A percentile compares a stretch with the other conserved stretches of the same genome.
These are phyloP conservation scores for Tolypocladium nubicola DNA, from an alignment of 2,329 filamentous ascomycete genomes.

Conservation along the genomic window DNA sequence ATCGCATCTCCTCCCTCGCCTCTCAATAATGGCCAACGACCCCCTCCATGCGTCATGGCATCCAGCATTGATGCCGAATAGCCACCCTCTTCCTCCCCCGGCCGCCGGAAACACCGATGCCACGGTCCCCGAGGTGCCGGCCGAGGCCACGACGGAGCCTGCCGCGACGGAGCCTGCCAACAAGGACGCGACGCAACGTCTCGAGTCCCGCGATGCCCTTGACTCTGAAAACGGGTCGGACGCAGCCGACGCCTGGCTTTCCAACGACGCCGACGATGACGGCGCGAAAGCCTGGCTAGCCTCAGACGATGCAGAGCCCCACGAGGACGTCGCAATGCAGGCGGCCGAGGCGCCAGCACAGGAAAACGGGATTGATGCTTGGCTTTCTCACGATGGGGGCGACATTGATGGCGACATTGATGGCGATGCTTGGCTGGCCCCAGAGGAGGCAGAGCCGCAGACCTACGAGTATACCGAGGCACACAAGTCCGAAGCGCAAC, in stretches of 20 bases:
- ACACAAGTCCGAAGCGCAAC: constrained; percentile 4
- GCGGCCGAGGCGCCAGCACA: background rate
- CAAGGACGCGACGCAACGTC: constrained; percentile 4
- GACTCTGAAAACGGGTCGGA: constrained; percentile 2
- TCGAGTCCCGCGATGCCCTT: constrained; percentile 6
- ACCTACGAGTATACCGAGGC: constrained; percentile 6
- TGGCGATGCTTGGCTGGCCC: constrained; percentile 13
- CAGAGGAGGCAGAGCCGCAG: constrained; percentile 7
- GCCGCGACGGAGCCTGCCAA: constrained; percentile 1
- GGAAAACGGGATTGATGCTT: background rate
- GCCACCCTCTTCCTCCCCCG: background rate
- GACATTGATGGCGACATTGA: constrained; percentile 12
- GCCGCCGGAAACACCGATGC: background rate
- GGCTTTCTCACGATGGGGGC: constrained; percentile 4
- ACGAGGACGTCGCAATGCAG: background rate
- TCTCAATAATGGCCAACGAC: constrained; percentile 25
- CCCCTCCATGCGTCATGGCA: constrained; percentile 26
- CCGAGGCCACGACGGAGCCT: constrained; percentile 4
- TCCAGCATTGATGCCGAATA: constrained; percentile 28
- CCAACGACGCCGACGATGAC: constrained; percentile 8
- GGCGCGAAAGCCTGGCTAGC: constrained; percentile 12
- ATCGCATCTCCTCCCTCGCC: constrained; percentile 1
- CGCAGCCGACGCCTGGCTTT: constrained; percentile 9
- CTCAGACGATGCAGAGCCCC: constrained; percentile 6
- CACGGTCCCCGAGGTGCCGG: background rate